Base-by-base conservation (phyloP, 768 basidiomycete species). In the Lactifluus piperatus region DNA sequence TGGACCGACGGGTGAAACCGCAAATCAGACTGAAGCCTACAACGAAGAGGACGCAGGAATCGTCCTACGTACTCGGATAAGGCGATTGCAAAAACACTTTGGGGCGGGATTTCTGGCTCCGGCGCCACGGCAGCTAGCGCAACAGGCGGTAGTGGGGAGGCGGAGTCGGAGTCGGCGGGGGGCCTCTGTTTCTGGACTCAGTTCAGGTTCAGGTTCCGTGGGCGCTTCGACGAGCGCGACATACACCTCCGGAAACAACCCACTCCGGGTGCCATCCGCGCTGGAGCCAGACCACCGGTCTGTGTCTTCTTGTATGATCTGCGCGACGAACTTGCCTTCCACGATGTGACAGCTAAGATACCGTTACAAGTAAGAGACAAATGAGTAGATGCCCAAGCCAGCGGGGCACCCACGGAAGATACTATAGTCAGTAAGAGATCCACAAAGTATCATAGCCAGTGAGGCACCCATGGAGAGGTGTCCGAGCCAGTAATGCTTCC, bases 241-340 rank as follows among this genome's bases (percentile, higher is more conserved):
- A 65, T 95, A 97, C 69, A 92, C 94, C 8, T 92, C 80, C 58
- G 93, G 94, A 82, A 95, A 97, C 32, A 94, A 71, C 8, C 94
- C 94, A 6, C 72, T 76, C 74, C 87, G 85, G 4, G 66, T 45
- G 5, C 91, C 92, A 24, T 76, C 79, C 43, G 77, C 72, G 30
- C 84, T 85, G 50, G 83, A 75, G 22, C 91, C 94, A 58, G 76
- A 80, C 94, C 94, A 97, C 94, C 94, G 97, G 7, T 90, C 89
- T 65, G 91, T 88, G 64, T 87, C 91, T 16, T 91, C 71, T 71
- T 90, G 84, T 71, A 93, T 88, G 48, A 95, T 83, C 63, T 88
- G 81, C 56, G 86, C 82, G 50, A 97, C 82, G 36, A 84, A 71
- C 67, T 94, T 91, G 46, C 91, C 91, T 70, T 95, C 93, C 1